Evolutionary conservation across 345 rosid species (phyloP).

Genomic region (Draba incana): DNA sequence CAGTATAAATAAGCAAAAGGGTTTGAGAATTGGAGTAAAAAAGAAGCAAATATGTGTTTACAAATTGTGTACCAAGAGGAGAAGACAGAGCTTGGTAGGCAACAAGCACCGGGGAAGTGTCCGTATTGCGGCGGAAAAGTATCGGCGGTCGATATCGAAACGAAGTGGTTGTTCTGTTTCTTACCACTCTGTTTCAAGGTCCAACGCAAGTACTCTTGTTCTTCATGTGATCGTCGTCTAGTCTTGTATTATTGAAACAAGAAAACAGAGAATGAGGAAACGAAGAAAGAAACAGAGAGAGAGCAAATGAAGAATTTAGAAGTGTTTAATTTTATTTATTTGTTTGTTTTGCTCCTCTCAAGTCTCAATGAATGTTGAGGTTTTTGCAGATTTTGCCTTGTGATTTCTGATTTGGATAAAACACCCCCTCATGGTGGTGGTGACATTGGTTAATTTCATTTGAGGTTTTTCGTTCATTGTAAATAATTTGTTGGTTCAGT

Average conservation of each 20-base stretch:
- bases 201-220: slow-evolving; percentile 66
- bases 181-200: slow-evolving; percentile 66
- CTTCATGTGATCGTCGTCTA: slow-evolving; percentile 61
- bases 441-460: slow-evolving; percentile 12
- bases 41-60: slow-evolving; percentile 54
- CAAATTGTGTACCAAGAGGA: slow-evolving; percentile 55
- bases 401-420: neutral
- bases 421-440: slow-evolving; percentile 21
- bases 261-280: slow-evolving; percentile 6
- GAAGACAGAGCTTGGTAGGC: slow-evolving; percentile 69
- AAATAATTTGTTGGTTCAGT: slow-evolving; percentile 10
- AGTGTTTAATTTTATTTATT: slow-evolving; percentile 4
- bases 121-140: slow-evolving; percentile 84
- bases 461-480: slow-evolving; percentile 13
- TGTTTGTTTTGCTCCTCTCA: slow-evolving; percentile 18
- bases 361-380: slow-evolving; percentile 18
- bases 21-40: neutral
- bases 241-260: slow-evolving; percentile 38
- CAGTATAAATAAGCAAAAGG: slow-evolving; percentile 5
- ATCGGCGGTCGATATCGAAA: slow-evolving; percentile 68
- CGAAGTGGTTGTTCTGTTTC: slow-evolving; percentile 78
- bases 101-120: slow-evolving; percentile 74
- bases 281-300: slow-evolving; percentile 2
- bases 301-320: slow-evolving; percentile 6
- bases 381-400: slow-evolving; percentile 28